Evolutionary conservation across 495 filamentous ascomycete species (phyloP), one percentile per base, ranked within the genome.

Genomic region (Letharia columbiana): DNA sequence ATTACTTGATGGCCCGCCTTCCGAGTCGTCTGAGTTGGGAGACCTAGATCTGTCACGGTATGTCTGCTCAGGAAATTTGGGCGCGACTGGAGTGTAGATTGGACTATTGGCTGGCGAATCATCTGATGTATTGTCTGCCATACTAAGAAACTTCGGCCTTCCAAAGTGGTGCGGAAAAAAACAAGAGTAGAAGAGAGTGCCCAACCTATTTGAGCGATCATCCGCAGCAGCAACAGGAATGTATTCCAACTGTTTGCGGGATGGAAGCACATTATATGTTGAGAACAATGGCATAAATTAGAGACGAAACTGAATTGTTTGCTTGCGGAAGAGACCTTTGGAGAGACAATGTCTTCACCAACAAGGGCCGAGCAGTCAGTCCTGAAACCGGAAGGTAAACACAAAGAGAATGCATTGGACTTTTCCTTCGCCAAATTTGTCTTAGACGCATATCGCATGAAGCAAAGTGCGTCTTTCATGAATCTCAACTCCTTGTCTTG

Each of bases 121-220:
- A 5, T 31, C 50, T 54, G 50, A 28, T 15, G 7, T 33, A 4
- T 35, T 56, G 4, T 56, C 31, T 37, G 31, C 52, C 52, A 56
- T 56, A 12, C 15, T 56, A 31, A 56, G 31, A 35, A 35, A 13
- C 12, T 3, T 56, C 31, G 10, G 13, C 2, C 13, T 18, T 33
- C 18, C 15, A 31, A 56, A 56, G 28, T 18, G 52, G 18, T 56
- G 18, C 13, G 52, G 11, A 37, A 35, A 5, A 18, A 37, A 56
- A 20, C 13, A 37, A 37, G 3, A 7, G 28, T 8, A 56, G 52
- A 56, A 56, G 52, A 56, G 31, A 35, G 4, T 56, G 28, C 18
- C 52, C 52, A 56, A 18, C 11, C 23, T 56, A 56, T 56, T 56
- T 56, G 31, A 56, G 52, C 50, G 23, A 35, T 37, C 52, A 56